phyloP scores from a whole-genome alignment of 306 rosid species.

The Trifolium subterraneum region DNA sequence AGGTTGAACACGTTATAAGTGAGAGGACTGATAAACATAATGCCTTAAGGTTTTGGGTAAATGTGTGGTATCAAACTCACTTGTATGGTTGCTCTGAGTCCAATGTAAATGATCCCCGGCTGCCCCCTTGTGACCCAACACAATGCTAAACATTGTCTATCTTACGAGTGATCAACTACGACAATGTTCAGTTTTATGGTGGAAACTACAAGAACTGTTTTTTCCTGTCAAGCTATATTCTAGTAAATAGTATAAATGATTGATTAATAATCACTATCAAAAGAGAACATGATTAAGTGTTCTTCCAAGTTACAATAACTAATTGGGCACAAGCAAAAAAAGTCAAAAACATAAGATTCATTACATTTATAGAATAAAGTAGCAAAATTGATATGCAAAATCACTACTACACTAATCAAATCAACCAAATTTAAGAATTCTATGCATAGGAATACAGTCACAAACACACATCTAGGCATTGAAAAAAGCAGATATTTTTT shows the following conservation, averaged over 20 bases:
- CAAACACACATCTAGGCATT: too few relatives aligned
- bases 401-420: slow-evolving; percentile 28
- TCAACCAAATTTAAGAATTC: slow-evolving; percentile 18
- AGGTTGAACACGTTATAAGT: too few relatives aligned
- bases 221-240: background rate
- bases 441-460: background rate
- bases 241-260: too few relatives aligned
- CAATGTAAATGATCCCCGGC: too few relatives aligned
- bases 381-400: slow-evolving; percentile 23
- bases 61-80: too few relatives aligned
- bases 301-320: slow-evolving; percentile 18
- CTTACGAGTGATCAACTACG: slow-evolving; percentile 20
- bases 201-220: background rate
- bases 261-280: too few relatives aligned
- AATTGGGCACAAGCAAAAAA: background rate
- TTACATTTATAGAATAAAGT: background rate
- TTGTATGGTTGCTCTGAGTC: too few relatives aligned
- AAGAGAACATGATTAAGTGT: background rate
- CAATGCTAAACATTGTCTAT: slow-evolving; percentile 11
- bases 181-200: background rate
- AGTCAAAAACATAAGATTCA: slow-evolving; percentile 29
- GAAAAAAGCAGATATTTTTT: too few relatives aligned
- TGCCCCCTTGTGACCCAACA: too few relatives aligned
- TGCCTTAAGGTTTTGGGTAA: too few relatives aligned
- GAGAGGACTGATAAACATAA: too few relatives aligned